A percentile compares a stretch with the other conserved stretches of the same genome.
Evolutionary conservation across 225 moss, liverwort and hornwort genomes (phyloP).

Genomic region (Takakia lepidozioides): DNA sequence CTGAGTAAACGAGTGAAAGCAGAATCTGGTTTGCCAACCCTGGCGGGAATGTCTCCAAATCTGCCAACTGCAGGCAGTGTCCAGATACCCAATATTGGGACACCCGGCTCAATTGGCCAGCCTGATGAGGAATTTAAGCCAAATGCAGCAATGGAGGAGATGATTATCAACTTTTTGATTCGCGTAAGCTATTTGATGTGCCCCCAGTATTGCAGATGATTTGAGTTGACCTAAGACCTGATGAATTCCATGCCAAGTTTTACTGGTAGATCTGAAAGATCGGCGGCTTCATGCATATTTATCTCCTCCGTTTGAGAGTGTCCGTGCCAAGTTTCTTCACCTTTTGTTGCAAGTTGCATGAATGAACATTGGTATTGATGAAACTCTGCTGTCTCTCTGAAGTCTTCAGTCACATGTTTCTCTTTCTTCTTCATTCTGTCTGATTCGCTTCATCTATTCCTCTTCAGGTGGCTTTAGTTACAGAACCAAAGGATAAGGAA

Average conservation of each 20-base stretch:
- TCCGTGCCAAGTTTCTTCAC: no score
- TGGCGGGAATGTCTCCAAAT: constrained; percentile 84
- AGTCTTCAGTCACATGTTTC: no score
- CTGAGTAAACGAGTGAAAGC: constrained; percentile 69
- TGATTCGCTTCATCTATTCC: no score
- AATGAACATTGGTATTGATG: no score
- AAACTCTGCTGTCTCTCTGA: no score
- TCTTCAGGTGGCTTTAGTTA: constrained; percentile 92
- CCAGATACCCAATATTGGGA: constrained; percentile 86
- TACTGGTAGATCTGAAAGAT: no score
- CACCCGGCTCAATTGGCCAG: constrained; percentile 88
- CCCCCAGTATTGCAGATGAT: neutral
- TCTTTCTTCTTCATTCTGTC: no score
- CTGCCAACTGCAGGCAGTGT: constrained; percentile 50
- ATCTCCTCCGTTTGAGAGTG: no score
- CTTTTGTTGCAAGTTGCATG: no score
- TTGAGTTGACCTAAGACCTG: no score
- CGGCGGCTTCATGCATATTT: no score
- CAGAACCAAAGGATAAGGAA: constrained; percentile 96
- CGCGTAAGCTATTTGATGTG: constrained; percentile 25
- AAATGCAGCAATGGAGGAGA: constrained; percentile 99
- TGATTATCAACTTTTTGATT: constrained; percentile 97
- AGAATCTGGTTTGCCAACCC: constrained; percentile 71
- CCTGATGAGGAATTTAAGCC: constrained; percentile 99
- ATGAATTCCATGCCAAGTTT: no score